Percentiles rank a stretch among this genome's conserved stretches.
These are phyloP conservation scores for Neocucurbitaria cava DNA, from an alignment of 2,329 filamentous ascomycete species.

Conservation along the genomic window DNA sequence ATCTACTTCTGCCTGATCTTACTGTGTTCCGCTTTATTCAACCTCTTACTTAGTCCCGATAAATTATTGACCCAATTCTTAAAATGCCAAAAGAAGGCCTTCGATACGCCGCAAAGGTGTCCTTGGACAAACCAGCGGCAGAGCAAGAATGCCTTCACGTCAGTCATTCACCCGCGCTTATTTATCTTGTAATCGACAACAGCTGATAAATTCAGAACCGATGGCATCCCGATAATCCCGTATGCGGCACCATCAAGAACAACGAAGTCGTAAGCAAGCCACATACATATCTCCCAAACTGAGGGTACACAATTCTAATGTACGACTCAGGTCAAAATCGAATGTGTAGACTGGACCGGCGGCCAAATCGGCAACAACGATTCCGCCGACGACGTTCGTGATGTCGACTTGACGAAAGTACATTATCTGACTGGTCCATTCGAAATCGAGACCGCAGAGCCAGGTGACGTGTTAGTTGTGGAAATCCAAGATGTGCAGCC, in stretches of 20 bases:
- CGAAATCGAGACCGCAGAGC: constrained; percentile 81
- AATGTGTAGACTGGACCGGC: constrained; percentile 78
- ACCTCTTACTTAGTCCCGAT: not conserved
- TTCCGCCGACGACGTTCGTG: constrained; percentile 83
- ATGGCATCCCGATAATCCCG: constrained; percentile 90
- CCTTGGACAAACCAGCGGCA: constrained; percentile 72
- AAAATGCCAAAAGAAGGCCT: constrained; percentile 63
- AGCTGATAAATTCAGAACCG: constrained; percentile 67
- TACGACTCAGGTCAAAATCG: constrained; percentile 71
- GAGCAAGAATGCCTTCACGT: constrained; percentile 76
- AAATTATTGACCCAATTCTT: not conserved
- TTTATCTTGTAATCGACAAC: not conserved
- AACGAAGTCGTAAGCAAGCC: constrained; percentile 69
- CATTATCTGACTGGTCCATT: constrained; percentile 93
- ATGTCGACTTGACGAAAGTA: constrained; percentile 82
- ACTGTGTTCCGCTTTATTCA: not conserved
- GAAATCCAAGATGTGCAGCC: constrained; percentile 95
- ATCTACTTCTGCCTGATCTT: not conserved
- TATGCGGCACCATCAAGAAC: constrained; percentile 74
- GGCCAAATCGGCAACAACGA: constrained; percentile 91
- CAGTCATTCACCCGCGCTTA: constrained; percentile 38
- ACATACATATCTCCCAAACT: not conserved
- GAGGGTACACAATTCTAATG: not conserved
- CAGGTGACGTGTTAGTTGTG: constrained; percentile 83
- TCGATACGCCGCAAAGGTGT: constrained; percentile 75